phyloP scores from a whole-genome alignment of 1,284 basidiomycete species.

The Apiotrichum gracile region DNA sequence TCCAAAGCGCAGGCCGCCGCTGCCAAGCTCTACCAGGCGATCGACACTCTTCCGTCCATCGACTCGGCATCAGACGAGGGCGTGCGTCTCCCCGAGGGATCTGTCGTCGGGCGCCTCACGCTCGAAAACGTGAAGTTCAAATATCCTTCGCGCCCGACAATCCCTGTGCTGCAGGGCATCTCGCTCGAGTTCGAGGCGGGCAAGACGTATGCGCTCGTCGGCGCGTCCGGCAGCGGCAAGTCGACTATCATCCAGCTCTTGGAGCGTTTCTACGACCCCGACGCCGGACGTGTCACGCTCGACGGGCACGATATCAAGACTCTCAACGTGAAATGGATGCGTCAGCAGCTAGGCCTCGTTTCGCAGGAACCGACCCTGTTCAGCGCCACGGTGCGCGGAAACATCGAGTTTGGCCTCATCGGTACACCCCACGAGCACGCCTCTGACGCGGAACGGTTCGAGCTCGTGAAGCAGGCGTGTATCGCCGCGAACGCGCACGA shows the following conservation, averaged over 20 bases:
- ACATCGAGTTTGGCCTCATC: constrained; percentile 86
- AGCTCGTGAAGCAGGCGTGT: constrained; percentile 77
- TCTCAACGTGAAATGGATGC: constrained; percentile 81
- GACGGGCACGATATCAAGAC: constrained; percentile 72
- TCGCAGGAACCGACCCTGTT: constrained; percentile 87
- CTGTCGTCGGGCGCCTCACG: constrained; percentile 67
- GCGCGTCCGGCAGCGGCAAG: constrained; percentile 88
- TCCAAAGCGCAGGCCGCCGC: constrained; percentile 79
- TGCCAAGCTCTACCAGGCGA: constrained; percentile 84
- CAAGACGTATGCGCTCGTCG: constrained; percentile 79
- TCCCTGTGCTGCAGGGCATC: constrained; percentile 71
- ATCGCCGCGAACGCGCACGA: constrained; percentile 86
- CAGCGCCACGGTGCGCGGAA: constrained; percentile 66
- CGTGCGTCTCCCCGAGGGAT: constrained; percentile 64
- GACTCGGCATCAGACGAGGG: constrained; percentile 63
- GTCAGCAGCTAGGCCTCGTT: constrained; percentile 80
- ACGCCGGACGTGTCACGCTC: constrained; percentile 60
- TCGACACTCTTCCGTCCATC: constrained; percentile 74
- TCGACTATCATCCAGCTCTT: constrained; percentile 67
- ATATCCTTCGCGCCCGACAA: constrained; percentile 83
- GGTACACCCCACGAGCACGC: constrained; percentile 62
- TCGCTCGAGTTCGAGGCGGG: constrained; percentile 48
- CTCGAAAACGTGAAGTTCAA: constrained; percentile 75
- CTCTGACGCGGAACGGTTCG: constrained; percentile 68
- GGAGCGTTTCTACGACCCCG: constrained; percentile 84